phyloP scores from a whole-genome alignment of 2,329 filamentous ascomycete species.

The Arthrobotrys iridis region DNA sequence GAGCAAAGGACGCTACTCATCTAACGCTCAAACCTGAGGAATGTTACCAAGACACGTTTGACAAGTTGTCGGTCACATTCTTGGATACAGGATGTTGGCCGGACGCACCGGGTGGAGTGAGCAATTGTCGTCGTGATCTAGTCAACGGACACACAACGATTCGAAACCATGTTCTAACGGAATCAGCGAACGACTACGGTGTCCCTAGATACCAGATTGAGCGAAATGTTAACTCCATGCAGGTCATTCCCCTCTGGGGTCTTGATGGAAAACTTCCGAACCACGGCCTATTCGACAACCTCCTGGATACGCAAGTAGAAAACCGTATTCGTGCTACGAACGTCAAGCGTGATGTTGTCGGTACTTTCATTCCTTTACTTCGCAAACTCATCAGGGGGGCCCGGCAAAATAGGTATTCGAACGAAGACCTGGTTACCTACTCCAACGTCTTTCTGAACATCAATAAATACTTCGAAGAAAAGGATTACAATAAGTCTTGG shows the following conservation, averaged over 20 bases:
- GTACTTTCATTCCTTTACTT: constrained; percentile 68
- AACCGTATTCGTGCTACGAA: constrained; percentile 63
- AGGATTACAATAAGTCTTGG: constrained; percentile 66
- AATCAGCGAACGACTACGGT: constrained; percentile 68
- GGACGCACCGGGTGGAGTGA: constrained; percentile 68
- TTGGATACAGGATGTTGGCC: constrained; percentile 68
- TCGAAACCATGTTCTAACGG: constrained; percentile 68
- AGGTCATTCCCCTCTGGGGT: constrained; percentile 68
- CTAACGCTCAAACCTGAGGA: constrained; percentile 62
- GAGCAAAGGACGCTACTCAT: constrained; percentile 63
- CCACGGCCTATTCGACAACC: constrained; percentile 68
- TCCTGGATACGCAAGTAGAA: constrained; percentile 66
- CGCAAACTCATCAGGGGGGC: constrained; percentile 66
- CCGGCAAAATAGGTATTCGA: constrained; percentile 63
- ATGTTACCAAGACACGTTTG: constrained; percentile 64
- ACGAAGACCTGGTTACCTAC: constrained; percentile 63
- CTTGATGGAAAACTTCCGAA: constrained; percentile 67
- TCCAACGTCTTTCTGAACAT: constrained; percentile 66
- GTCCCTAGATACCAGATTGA: constrained; percentile 69
- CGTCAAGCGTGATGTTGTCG: constrained; percentile 64
- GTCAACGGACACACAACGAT: constrained; percentile 68
- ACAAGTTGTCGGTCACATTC: constrained; percentile 67
- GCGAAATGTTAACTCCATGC: constrained; percentile 68
- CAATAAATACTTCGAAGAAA: constrained; percentile 66
- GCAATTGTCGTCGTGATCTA: constrained; percentile 68